Evolutionary conservation across 805 yeast genomes (phyloP), one percentile per base, ranked within the genome.

Genomic region (Sungouiella blattae): DNA sequence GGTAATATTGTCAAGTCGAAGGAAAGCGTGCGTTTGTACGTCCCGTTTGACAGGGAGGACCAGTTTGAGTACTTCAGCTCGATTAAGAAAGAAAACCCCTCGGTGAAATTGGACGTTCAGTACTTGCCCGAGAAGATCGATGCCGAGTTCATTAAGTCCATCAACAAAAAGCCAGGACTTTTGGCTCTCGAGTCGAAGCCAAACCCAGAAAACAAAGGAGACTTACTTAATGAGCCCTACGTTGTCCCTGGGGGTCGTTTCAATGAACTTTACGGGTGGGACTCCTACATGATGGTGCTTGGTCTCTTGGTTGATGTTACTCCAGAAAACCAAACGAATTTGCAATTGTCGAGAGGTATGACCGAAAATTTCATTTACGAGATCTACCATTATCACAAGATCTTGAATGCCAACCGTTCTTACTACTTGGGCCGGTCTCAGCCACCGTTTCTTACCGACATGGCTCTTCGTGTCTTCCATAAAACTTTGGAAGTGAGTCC

Each of bases 261-360:
- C 62, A 93, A 93, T 63, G 98, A 91, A 62, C 73, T 88, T 39
- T 91, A 93, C 53, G 98, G 98, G 11, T 91, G 98, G 98, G 98
- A 91, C 58, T 87, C 96, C 2, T 91, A 93, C 55, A 85, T 93
- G 83, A 88, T 83, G 55, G 77, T 93, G 0, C 60, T 88, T 16
- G 98, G 98, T 1, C 68, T 93, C 27, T 57, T 93, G 17, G 72
- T 75, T 18, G 83, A 84, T 52, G 69, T 58, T 1, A 55, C 60
- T 0, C 45, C 51, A 1, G 41, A 45, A 6, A 35, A 53, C 26
- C 55, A 58, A 27, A 75, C 73, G 26, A 71, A 78, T 33, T 59
- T 78, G 14, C 84, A 80, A 26, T 69, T 89, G 22, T 91, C 96
- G 6, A 70, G 80, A 47, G 95, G 95, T 0, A 87, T 91, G 91